Evolutionary conservation across 352 stramenopile genomes (phyloP), one percentile per base, ranked within the genome.

Genomic region (Globisporangium camurandrum): DNA sequence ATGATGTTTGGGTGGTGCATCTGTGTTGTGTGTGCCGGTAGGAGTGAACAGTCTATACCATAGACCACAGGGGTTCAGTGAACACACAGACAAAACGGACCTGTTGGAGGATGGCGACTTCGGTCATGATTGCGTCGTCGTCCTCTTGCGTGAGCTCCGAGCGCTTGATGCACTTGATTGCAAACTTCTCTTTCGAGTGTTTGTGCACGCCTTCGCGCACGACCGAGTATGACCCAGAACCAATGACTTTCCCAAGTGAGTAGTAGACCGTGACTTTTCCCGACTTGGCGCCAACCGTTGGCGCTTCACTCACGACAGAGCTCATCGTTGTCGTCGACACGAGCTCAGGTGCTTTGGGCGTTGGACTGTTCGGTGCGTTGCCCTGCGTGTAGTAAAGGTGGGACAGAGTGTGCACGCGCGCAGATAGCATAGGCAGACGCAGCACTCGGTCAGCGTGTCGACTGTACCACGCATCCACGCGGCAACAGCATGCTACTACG

Each of bases 161-260:
- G 50, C 85, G 79, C 59, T 95, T 94, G 36, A 97, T 91, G 59
- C 82, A 92, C 66, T 97, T 97, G 64, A 97, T 88, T 16, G 88
- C 88, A 54, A 89, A 91, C 54, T 88, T 86, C 22, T 83, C 66
- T 39, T 89, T 85, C 17, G 62, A 83, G 28, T 62, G 66, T 51
- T 90, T 95, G 62, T 91, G 65, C 47, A 88, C 77, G 37, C 69
- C 82, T 46, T 86, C 74, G 22, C 84, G 81, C 41, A 97, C 88
- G 27, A 96, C 80, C 33, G 84, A 93, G 68, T 94, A 97, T 24
- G 85, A 90, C 16, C 88, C 88, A 14, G 79, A 90, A 50, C 88
- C 88, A 47, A 97, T 88, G 40, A 87, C 74, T 56, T 83, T 85
- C 50, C 80, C 80, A 27, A 93, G 56, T 26, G 68, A 72, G 59